A percentile compares a stretch with the other conserved stretches of the same genome.
phyloP scores from a whole-genome alignment of 2,329 filamentous ascomycete genomes.

The Monosporascus sp. region DNA sequence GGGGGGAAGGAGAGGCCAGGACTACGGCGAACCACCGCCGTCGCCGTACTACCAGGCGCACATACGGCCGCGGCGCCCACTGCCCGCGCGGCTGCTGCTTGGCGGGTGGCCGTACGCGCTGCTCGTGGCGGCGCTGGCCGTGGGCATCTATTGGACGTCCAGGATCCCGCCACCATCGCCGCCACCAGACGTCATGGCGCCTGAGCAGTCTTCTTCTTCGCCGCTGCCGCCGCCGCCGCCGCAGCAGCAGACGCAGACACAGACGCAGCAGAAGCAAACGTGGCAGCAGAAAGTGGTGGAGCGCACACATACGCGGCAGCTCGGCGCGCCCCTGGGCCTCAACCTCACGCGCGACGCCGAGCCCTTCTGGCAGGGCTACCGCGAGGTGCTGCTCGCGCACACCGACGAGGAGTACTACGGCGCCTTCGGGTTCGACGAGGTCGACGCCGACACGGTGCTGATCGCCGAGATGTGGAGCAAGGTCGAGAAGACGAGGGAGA shows the following conservation, averaged over 20 bases:
- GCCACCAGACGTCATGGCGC: too few relatives aligned
- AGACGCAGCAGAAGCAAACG: background rate
- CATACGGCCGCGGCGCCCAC: background rate
- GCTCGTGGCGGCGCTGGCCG: background rate
- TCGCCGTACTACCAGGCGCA: background rate
- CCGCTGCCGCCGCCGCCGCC: too few relatives aligned
- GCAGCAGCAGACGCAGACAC: too few relatives aligned
- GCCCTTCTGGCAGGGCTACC: background rate
- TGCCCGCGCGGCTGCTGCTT: background rate
- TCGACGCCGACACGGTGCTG: conserved; percentile 1
- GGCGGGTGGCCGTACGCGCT: background rate
- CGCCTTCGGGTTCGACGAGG: conserved; percentile 5
- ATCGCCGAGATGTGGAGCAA: conserved; percentile 2
- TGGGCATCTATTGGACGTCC: too few relatives aligned
- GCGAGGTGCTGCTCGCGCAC: conserved; percentile 4
- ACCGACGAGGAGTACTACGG: conserved; percentile 3
- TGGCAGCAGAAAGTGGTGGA: background rate
- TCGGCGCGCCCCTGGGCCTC: background rate
- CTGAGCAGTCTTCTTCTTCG: too few relatives aligned
- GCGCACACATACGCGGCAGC: background rate
- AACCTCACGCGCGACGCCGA: background rate
- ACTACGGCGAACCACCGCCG: background rate
- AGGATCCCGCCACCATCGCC: too few relatives aligned
- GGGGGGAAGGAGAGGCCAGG: too few relatives aligned
- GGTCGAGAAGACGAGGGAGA: background rate